phyloP scores from a whole-genome alignment of 1,284 basidiomycete species.

The Heterobasidion parviporum region DNA sequence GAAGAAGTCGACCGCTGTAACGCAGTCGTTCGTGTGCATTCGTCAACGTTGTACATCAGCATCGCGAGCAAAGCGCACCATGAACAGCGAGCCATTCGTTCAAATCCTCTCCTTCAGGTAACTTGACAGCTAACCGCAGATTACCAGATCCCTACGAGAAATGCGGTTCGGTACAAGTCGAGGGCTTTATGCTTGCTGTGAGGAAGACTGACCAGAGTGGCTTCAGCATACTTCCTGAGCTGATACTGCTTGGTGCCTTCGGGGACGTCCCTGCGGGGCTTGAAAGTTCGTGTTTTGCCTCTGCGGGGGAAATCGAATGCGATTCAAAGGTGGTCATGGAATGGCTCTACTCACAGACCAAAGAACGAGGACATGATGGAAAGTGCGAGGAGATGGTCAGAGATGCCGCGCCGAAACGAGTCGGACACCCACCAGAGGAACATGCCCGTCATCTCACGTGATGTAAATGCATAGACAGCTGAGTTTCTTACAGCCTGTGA shows the following conservation, averaged over 20 bases:
- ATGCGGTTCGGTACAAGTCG: background rate
- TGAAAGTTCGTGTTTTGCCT: constrained; percentile 92
- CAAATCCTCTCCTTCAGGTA: constrained; percentile 91
- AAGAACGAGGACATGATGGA: constrained; percentile 74
- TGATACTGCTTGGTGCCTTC: constrained; percentile 98
- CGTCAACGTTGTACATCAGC: background rate
- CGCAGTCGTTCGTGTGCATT: background rate
- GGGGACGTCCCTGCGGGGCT: constrained; percentile 90
- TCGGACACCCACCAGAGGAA: too few species aligned
- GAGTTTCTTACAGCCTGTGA: too few species aligned
- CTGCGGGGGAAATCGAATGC: constrained; percentile 26
- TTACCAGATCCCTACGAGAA: constrained; percentile 83
- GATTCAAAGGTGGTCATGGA: too few species aligned
- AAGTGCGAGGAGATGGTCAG: background rate
- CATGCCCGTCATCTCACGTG: too few species aligned
- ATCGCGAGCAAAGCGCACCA: constrained; percentile 43
- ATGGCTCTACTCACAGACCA: constrained; percentile 52
- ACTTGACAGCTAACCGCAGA: constrained; percentile 78
- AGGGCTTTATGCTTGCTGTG: background rate
- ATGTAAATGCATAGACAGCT: too few species aligned
- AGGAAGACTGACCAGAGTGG: constrained; percentile 66
- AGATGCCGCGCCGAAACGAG: too few species aligned
- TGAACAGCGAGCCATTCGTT: constrained; percentile 98
- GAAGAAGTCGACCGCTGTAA: constrained; percentile 87
- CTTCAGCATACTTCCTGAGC: constrained; percentile 94